Conservation (phyloP, 202 grass and related monocot genomes). For the Zizania palustris region DNA sequence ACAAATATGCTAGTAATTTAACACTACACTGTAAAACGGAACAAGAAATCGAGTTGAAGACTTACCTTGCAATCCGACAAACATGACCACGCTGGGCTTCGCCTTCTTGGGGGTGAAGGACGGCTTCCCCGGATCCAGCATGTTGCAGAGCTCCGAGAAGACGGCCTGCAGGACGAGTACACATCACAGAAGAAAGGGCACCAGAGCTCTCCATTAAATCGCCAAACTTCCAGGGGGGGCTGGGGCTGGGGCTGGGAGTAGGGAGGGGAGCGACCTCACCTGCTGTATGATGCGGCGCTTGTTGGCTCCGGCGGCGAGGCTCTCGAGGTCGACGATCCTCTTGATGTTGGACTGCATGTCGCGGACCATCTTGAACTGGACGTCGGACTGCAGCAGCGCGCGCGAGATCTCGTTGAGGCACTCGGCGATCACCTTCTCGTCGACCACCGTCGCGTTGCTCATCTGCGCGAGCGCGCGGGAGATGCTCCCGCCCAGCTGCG, state of each 20-base stretch:
- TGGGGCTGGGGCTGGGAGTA: no score
- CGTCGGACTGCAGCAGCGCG: constrained; percentile 63
- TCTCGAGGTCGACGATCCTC: constrained; percentile 49
- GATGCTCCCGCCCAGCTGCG: constrained; percentile 91
- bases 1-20: neutral
- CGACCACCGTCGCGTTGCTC: constrained; percentile 97
- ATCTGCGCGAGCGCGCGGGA: constrained; percentile 93
- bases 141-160: constrained; percentile 91
- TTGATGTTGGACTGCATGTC: constrained; percentile 76
- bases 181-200: neutral
- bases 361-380: constrained; percentile 71
- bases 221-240: no score
- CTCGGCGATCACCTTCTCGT: constrained; percentile 90
- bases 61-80: constrained; percentile 89
- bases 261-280: constrained; percentile 35
- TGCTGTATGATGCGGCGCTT: constrained; percentile 86
- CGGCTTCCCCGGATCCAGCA: constrained; percentile 89
- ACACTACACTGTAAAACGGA: neutral
- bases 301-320: constrained; percentile 67
- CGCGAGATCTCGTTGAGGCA: constrained; percentile 86
- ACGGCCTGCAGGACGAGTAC: constrained; percentile 45
- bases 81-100: constrained; percentile 86
- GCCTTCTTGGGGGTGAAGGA: constrained; percentile 85
- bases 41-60: neutral
- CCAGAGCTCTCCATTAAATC: neutral